phyloP scores from a whole-genome alignment of 129 eudicot genomes.

The Saposhnikovia divaricata region DNA sequence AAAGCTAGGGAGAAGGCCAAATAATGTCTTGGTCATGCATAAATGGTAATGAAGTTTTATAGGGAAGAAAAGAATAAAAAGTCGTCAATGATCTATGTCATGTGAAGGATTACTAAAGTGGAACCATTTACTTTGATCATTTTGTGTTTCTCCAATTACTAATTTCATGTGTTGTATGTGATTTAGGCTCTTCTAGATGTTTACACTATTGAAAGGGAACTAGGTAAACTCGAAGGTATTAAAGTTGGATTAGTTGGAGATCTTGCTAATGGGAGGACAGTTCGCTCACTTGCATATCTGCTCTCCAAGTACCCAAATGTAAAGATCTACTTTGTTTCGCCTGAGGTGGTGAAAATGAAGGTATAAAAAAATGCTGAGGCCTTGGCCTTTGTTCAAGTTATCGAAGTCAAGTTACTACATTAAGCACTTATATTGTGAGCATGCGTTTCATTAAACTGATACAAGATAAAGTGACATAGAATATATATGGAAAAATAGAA shows the following conservation, averaged over 20 bases:
- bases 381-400: background rate
- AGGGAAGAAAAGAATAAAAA: no score
- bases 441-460: background rate
- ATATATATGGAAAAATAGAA: background rate
- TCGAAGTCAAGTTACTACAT: background rate
- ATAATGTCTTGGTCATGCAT: no score
- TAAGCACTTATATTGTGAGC: background rate
- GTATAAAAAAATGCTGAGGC: conserved; percentile 22
- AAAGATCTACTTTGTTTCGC: conserved; percentile 81
- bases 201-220: conserved; percentile 82
- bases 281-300: conserved; percentile 85
- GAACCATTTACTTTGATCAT: background rate
- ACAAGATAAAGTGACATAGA: background rate
- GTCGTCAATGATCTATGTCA: no score
- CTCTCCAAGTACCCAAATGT: conserved; percentile 77
- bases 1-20: no score
- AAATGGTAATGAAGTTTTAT: no score
- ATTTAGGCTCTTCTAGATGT: conserved; percentile 83
- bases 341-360: conserved; percentile 89
- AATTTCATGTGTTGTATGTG: background rate
- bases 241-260: conserved; percentile 95
- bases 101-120: background rate
- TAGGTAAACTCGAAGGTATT: conserved; percentile 88
- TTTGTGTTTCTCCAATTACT: background rate
- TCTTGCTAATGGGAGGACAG: conserved; percentile 92